Evolutionary conservation across 257 asterid genomes (phyloP).

Genomic region (Cruciata laevipes): DNA sequence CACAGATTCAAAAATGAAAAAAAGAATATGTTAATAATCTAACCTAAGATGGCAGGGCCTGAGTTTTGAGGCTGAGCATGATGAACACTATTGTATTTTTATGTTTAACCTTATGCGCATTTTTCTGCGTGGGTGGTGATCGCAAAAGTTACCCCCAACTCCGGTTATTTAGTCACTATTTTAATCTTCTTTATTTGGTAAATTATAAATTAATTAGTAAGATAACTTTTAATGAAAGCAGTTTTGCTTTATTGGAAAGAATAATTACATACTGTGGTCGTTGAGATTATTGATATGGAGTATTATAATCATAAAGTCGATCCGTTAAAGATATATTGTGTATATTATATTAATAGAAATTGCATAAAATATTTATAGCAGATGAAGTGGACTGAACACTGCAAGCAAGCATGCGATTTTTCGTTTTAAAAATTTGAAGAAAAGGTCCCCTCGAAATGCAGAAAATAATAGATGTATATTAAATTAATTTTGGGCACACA

Average conservation of each 20-base stretch:
- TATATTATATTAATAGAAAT: neutral
- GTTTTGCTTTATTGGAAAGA: neutral
- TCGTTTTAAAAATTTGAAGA: no score
- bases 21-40: no score
- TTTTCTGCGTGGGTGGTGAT: constrained; percentile 5
- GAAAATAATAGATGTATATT: no score
- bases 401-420: neutral
- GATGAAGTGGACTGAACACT: neutral
- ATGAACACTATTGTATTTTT: neutral
- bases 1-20: no score
- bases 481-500: no score
- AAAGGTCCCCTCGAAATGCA: neutral
- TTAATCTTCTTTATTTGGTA: neutral
- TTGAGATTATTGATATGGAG: neutral
- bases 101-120: constrained; percentile 3
- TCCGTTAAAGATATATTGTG: neutral
- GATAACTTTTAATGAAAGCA: constrained; percentile 6
- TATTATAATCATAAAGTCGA: neutral
- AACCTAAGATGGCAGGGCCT: neutral
- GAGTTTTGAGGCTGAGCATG: neutral
- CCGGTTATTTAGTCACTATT: constrained; percentile 13
- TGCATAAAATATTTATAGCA: neutral
- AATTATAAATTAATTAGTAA: neutral
- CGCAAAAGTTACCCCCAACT: constrained; percentile 14
- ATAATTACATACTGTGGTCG: neutral